Conservation (phyloP, 768 basidiomycete genomes). For the Lactarius tabidus region DNA sequence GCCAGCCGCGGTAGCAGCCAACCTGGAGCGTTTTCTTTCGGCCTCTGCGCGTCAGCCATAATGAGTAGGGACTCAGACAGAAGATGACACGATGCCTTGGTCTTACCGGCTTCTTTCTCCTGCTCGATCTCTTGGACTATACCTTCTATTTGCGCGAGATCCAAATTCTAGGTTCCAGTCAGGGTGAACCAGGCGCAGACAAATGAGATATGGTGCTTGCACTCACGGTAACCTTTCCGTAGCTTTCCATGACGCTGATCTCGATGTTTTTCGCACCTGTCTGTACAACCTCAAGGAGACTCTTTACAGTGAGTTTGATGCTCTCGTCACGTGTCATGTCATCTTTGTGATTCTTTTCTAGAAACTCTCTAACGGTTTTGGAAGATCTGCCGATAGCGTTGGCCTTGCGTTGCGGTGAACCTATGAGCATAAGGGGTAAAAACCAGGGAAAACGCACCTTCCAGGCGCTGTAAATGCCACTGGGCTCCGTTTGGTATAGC, state of each 20-base stretch:
- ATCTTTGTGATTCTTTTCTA: conserved; percentile 97
- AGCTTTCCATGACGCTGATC: conserved; percentile 95
- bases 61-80: background rate
- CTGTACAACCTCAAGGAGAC: conserved; percentile 94
- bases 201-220: background rate
- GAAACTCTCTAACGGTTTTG: conserved; percentile 96
- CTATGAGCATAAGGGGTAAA: background rate
- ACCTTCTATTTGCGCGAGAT: conserved; percentile 80
- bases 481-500: conserved; percentile 95
- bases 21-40: conserved; percentile 84
- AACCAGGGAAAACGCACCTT: conserved; percentile 55
- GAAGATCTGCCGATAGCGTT: conserved; percentile 97
- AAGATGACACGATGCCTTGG: background rate
- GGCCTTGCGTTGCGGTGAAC: conserved; percentile 50
- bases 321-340: conserved; percentile 84
- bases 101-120: conserved; percentile 92
- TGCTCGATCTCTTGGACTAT: conserved; percentile 92
- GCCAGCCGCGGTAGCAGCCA: conserved; percentile 88
- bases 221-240: conserved; percentile 84
- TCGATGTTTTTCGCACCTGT: conserved; percentile 99
- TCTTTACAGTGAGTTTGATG: conserved; percentile 94
- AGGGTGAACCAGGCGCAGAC: background rate
- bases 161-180: conserved; percentile 60
- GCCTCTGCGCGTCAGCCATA: conserved; percentile 57
- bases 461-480: conserved; percentile 98